phyloP scores from a whole-genome alignment of 768 basidiomycete genomes.

The Phylloporus sp. region DNA sequence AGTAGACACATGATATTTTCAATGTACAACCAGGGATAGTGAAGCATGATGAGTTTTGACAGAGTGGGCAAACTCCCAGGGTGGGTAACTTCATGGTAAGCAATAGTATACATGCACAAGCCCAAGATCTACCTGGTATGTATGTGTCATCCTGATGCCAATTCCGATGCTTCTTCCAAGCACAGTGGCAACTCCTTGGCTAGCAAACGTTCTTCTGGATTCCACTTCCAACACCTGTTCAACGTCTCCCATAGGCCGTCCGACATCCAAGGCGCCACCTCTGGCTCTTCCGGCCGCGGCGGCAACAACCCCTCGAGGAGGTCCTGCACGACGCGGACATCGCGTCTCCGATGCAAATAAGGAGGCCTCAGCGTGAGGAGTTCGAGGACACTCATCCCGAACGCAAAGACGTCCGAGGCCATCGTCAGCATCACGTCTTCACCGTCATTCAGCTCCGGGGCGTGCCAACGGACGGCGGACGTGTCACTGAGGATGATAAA shows the following conservation, averaged over 20 bases:
- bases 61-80: too few species aligned
- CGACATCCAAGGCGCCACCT: constrained; percentile 36
- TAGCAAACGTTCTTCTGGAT: constrained; percentile 35
- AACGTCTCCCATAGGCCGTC: constrained; percentile 46
- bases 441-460: constrained; percentile 54
- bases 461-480: constrained; percentile 53
- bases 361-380: constrained; percentile 49
- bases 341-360: constrained; percentile 45
- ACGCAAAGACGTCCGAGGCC: constrained; percentile 53
- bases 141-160: not conserved
- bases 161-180: constrained; percentile 12
- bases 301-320: constrained; percentile 40
- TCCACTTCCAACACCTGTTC: constrained; percentile 42
- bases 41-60: too few species aligned
- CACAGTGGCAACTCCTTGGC: constrained; percentile 33
- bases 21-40: too few species aligned
- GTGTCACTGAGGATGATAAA: constrained; percentile 43
- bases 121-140: too few species aligned
- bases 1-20: too few species aligned
- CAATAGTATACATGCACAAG: too few species aligned
- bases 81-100: too few species aligned
- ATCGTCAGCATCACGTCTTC: constrained; percentile 39
- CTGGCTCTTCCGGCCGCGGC: constrained; percentile 36
- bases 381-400: constrained; percentile 57
- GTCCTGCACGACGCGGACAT: constrained; percentile 46